These are phyloP conservation scores for Neopestalotiopsis rosae DNA, from an alignment of 2,329 filamentous ascomycete species.

Conservation along the genomic window DNA sequence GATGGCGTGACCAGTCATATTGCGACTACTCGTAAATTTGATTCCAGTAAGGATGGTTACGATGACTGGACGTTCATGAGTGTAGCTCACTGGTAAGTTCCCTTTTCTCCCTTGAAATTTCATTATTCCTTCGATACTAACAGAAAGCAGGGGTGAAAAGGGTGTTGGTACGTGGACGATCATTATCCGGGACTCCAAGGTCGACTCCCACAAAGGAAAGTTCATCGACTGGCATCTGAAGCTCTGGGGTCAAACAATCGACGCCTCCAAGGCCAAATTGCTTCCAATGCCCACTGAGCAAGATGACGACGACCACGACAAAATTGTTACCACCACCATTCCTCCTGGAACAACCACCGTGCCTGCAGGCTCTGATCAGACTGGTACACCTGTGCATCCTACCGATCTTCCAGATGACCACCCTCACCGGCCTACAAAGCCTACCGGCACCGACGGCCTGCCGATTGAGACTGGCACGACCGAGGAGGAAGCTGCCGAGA, in stretches of 20 bases:
- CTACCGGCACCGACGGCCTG: slow-evolving; percentile 35
- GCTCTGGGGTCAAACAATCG: slow-evolving; percentile 89
- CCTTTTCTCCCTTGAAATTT: background rate
- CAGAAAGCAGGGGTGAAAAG: slow-evolving; percentile 73
- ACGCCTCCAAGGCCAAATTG: slow-evolving; percentile 72
- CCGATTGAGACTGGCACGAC: slow-evolving; percentile 35
- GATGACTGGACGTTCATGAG: slow-evolving; percentile 99
- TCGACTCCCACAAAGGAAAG: slow-evolving; percentile 77
- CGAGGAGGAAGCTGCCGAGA: slow-evolving; percentile 39
- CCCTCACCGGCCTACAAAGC: slow-evolving; percentile 66
- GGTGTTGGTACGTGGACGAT: slow-evolving; percentile 91
- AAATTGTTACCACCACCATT: slow-evolving; percentile 50
- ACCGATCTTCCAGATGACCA: slow-evolving; percentile 63
- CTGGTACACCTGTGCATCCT: slow-evolving; percentile 44
- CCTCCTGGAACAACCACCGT: slow-evolving; percentile 70
- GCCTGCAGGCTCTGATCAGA: slow-evolving; percentile 45
- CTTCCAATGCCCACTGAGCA: slow-evolving; percentile 83
- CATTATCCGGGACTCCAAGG: slow-evolving; percentile 81
- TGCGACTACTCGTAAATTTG: slow-evolving; percentile 73
- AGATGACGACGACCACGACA: slow-evolving; percentile 83
- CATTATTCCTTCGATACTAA: background rate
- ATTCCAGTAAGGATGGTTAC: slow-evolving; percentile 74
- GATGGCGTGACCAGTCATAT: slow-evolving; percentile 82
- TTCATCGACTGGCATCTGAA: slow-evolving; percentile 94
- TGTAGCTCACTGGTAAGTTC: slow-evolving; percentile 86